Base-by-base conservation (phyloP, 768 basidiomycete species). In the Vararia minispora region DNA sequence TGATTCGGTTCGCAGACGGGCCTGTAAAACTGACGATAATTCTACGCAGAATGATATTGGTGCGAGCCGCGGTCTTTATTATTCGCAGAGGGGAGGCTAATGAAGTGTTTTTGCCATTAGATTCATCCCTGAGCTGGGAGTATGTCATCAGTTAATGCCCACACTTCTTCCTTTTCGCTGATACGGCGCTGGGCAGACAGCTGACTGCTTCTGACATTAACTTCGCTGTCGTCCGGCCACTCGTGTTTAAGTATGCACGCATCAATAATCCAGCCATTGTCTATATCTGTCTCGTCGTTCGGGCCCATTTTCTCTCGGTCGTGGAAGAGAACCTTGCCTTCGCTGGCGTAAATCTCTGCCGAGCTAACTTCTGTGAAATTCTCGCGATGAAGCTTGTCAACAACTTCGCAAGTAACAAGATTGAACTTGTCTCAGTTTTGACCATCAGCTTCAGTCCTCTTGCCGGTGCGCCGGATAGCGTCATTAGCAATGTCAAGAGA, bases 401-500 rank as follows among this genome's bases (percentile, higher is more conserved):
- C 16, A 68, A 69, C 23, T 91, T 85, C 51, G 78, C 84, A 1
- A 70, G 71, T 4, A 74, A 77, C 48, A 72, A 83, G 52, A 70
- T 90, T n/a, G 74, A 82, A 40, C 68, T 91, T 14, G 72, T 81
- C 20, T 76, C 82, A 7, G 81, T 85, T 20, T 60, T 97, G 35
- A 90, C 85, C 0, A 79, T 76, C 0, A 73, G 70, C 40, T 95
- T 87, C 83, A 85, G 79, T 54, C 85, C 90, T 2, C 71, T 94
- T 36, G 71, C 81, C 24, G 87, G 88, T 2, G 85, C 85, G 3
- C 66, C 77, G 1, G 50, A 56, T 13, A 72, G 79, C 17, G 72
- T 85, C 18, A 61, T 89, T 5, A 69, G 77, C 21, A 72, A 79
- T 31, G 75, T 92, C 28, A 76, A 72, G 52, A 59, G 64, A 18